Conservation (phyloP, 106 monocot species). For the Acanthochlamys bracteata region DNA sequence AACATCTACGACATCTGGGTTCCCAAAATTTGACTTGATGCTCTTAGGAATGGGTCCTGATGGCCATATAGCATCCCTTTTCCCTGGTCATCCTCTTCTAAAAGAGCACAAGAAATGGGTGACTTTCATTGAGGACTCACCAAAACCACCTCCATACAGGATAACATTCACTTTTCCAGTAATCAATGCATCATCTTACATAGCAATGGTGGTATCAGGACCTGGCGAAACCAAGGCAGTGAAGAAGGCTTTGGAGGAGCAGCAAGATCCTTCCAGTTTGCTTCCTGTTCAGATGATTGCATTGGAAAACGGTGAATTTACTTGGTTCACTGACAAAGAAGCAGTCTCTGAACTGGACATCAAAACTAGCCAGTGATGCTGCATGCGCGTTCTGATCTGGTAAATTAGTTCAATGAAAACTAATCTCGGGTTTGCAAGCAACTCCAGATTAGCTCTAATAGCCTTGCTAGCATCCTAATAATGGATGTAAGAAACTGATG, state of each 20-base stretch:
- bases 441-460: no score
- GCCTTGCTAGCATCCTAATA: no score
- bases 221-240: constrained; percentile 41
- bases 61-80: constrained; percentile 68
- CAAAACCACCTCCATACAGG: constrained; percentile 59
- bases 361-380: constrained; percentile 4
- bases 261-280: constrained; percentile 13
- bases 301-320: constrained; percentile 41
- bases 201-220: constrained; percentile 52
- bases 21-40: constrained; percentile 69
- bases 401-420: no score
- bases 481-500: no score
- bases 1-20: constrained; percentile 23
- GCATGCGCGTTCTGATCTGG: no score
- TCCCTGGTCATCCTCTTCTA: constrained; percentile 47
- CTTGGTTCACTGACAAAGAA: constrained; percentile 61
- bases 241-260: constrained; percentile 21
- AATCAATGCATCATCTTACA: constrained; percentile 50
- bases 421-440: no score
- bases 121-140: constrained; percentile 48
- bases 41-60: constrained; percentile 67
- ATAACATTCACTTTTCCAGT: constrained; percentile 67
- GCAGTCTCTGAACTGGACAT: constrained; percentile 39
- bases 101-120: constrained; percentile 38
- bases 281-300: constrained; percentile 56